Evolutionary conservation across 2,329 filamentous ascomycete genomes (phyloP).

Genomic region (Fusarium brachygibbosum): DNA sequence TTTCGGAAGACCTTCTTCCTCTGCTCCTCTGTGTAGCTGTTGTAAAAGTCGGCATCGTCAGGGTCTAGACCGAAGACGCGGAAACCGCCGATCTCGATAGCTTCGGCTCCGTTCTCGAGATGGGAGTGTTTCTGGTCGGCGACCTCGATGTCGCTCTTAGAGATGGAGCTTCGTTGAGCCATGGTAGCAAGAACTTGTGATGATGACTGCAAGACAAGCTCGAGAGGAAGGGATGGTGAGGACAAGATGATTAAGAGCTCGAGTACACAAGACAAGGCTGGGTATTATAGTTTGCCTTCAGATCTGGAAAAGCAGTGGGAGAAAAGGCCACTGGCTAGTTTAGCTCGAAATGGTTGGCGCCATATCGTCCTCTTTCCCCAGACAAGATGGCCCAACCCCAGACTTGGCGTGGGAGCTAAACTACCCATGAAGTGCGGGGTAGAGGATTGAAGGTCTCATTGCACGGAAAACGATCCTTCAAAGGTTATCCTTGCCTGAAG

Average conservation of each 20-base stretch:
- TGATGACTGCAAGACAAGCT: neutral
- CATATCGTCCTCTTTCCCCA: slow-evolving; percentile 27
- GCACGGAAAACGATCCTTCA: slow-evolving; percentile 33
- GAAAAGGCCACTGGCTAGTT: slow-evolving; percentile 11
- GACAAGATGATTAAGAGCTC: neutral
- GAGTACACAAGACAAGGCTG: slow-evolving; percentile 9
- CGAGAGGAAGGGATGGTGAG: neutral
- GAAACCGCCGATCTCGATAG: slow-evolving; percentile 41
- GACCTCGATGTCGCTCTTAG: slow-evolving; percentile 42
- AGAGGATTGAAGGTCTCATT: slow-evolving; percentile 18
- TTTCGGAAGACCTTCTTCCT: slow-evolving; percentile 45
- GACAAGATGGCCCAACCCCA: slow-evolving; percentile 33
- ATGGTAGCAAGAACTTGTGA: slow-evolving; percentile 17
- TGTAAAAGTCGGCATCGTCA: slow-evolving; percentile 45
- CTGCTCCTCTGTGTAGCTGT: slow-evolving; percentile 40
- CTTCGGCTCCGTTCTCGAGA: slow-evolving; percentile 33
- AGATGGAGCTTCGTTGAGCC: slow-evolving; percentile 41
- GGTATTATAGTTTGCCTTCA: slow-evolving; percentile 36
- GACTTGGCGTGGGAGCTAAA: slow-evolving; percentile 31
- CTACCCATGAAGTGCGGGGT: slow-evolving; percentile 40
- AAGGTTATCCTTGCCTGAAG: neutral
- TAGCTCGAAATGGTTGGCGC: slow-evolving; percentile 9
- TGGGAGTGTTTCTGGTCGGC: slow-evolving; percentile 35
- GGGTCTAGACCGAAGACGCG: slow-evolving; percentile 42
- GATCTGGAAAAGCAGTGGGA: slow-evolving; percentile 16